These are phyloP conservation scores for Ogataea paradorogensis DNA, from an alignment of 805 yeast genomes.

Conservation along the genomic window DNA sequence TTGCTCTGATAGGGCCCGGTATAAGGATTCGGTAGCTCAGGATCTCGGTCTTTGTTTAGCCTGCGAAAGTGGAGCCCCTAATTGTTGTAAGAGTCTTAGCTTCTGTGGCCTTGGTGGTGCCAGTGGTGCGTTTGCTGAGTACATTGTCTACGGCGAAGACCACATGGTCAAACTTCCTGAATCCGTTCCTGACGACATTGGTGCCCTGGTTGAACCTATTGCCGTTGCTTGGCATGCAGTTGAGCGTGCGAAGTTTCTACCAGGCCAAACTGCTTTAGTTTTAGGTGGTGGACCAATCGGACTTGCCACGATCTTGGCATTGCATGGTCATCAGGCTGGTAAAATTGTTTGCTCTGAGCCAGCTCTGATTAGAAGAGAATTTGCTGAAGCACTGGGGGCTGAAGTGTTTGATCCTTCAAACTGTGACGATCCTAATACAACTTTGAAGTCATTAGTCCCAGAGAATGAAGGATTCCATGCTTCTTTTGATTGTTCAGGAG, in stretches of 20 bases:
- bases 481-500: conserved; percentile 54
- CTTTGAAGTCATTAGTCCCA: conserved; percentile 36
- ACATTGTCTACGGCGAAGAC: conserved; percentile 36
- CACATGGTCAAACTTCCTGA: conserved; percentile 41
- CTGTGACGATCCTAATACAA: conserved; percentile 29
- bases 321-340: conserved; percentile 47
- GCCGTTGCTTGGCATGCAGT: conserved; percentile 62
- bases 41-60: conserved; percentile 38
- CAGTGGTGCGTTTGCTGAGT: conserved; percentile 51
- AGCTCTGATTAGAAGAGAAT: conserved; percentile 57
- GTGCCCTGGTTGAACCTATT: conserved; percentile 56
- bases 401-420: conserved; percentile 34
- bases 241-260: conserved; percentile 39
- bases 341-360: conserved; percentile 60
- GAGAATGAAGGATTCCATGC: conserved; percentile 46
- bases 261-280: conserved; percentile 47
- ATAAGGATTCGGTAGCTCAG: conserved; percentile 16
- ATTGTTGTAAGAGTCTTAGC: conserved; percentile 45
- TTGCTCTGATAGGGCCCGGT: conserved; percentile 41
- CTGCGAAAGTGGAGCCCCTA: conserved; percentile 49
- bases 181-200: conserved; percentile 28
- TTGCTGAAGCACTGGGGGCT: conserved; percentile 51
- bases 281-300: conserved; percentile 67
- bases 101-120: conserved; percentile 49
- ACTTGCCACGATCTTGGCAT: conserved; percentile 52